Evolutionary conservation across 257 asterid species (phyloP).

Genomic region (Nicotiana undulata): DNA sequence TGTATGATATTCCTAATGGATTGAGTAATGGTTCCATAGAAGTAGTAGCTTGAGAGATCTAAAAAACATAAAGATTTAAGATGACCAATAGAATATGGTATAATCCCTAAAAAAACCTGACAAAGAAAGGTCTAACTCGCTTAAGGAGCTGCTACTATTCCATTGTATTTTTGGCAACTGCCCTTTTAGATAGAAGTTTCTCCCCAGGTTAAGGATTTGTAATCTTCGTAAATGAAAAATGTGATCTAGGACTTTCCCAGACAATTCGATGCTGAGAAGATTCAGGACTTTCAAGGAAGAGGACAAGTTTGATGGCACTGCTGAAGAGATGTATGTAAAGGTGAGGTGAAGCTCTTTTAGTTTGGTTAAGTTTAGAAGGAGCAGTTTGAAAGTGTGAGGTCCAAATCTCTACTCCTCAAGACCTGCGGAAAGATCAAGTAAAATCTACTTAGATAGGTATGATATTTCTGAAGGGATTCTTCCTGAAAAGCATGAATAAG

Average conservation of each 20-base stretch:
- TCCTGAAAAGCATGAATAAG: constrained; percentile 20
- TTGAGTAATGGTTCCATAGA: constrained; percentile 18
- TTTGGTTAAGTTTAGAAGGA: constrained; percentile 21
- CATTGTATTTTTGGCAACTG: constrained; percentile 4
- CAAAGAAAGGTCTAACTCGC: constrained; percentile 11
- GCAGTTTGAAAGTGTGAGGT: constrained; percentile 12
- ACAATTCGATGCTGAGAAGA: constrained; percentile 6
- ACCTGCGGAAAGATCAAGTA: constrained; percentile 8
- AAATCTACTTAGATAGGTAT: constrained; percentile 9
- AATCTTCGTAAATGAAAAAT: constrained; percentile 16
- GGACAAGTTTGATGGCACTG: constrained; percentile 15
- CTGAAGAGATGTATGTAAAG: constrained; percentile 3
- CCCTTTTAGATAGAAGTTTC: constrained; percentile 13
- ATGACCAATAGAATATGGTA: constrained; percentile 18
- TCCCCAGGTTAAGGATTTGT: background rate
- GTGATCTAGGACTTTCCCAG: constrained; percentile 4
- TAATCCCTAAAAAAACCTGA: constrained; percentile 14
- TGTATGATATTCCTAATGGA: constrained; percentile 17
- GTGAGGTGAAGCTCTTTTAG: constrained; percentile 8
- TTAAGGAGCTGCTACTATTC: constrained; percentile 12
- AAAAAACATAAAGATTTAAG: constrained; percentile 5
- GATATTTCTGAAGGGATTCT: constrained; percentile 17
- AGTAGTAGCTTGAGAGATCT: constrained; percentile 11
- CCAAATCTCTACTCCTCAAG: constrained; percentile 3
- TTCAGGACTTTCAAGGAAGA: constrained; percentile 9